Evolutionary conservation across 2,329 filamentous ascomycete genomes (phyloP).

Genomic region (Stachybotrys echinatus): DNA sequence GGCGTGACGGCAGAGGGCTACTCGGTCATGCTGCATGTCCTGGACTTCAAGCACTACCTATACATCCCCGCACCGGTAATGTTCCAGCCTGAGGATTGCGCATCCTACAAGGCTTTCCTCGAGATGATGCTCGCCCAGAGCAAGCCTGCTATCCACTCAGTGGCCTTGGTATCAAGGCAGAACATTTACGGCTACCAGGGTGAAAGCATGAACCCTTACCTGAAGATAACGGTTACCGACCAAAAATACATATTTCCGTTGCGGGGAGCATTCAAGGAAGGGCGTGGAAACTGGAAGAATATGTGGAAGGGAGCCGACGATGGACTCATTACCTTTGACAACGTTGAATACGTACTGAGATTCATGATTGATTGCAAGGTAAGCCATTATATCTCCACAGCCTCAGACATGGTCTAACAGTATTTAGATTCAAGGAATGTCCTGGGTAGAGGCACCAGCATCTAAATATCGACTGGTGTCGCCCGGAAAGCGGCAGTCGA

Average conservation of each 20-base stretch:
- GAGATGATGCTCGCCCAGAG: constrained; percentile 73
- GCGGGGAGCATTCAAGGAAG: constrained; percentile 67
- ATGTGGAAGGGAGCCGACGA: constrained; percentile 73
- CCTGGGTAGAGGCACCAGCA: constrained; percentile 85
- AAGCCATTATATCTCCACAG: constrained; percentile 14
- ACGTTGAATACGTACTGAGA: constrained; percentile 86
- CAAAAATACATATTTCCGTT: constrained; percentile 78
- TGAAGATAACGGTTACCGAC: constrained; percentile 90
- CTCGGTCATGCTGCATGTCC: constrained; percentile 92
- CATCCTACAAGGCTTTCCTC: constrained; percentile 72
- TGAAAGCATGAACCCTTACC: constrained; percentile 83
- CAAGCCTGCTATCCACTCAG: constrained; percentile 70
- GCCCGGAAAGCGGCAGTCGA: constrained; percentile 68
- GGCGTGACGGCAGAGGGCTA: constrained; percentile 81
- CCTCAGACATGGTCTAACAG: constrained; percentile 10
- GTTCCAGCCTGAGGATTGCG: constrained; percentile 75
- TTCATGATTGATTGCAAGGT: constrained; percentile 98
- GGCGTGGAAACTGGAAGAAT: constrained; percentile 81
- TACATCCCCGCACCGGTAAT: constrained; percentile 83
- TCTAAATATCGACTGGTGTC: constrained; percentile 68
- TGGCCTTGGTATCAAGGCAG: constrained; percentile 77
- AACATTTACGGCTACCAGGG: constrained; percentile 94
- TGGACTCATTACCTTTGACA: constrained; percentile 82
- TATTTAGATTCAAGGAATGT: constrained; percentile 79
- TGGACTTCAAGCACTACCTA: constrained; percentile 92